Conservation (phyloP, 805 yeast species). For the Diddensiella transvaalensis region DNA sequence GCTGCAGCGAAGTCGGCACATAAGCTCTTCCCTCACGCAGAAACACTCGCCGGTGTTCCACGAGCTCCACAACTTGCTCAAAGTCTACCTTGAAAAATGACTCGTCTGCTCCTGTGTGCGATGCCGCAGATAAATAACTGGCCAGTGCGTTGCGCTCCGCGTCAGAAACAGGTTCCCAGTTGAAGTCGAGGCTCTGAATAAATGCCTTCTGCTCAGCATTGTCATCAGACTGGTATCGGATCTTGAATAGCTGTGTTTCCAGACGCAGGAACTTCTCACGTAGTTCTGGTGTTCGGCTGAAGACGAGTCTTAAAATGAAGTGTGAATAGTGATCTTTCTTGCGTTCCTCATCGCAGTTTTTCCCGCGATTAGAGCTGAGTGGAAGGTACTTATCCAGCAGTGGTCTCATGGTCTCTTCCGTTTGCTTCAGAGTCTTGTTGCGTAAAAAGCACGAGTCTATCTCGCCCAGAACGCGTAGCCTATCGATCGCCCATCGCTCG, state of each 20-base stretch:
- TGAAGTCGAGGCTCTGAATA: conserved; percentile 59
- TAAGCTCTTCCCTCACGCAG: conserved; percentile 71
- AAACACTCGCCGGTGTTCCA: conserved; percentile 68
- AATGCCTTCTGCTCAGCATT: conserved; percentile 67
- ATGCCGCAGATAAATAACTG: conserved; percentile 51
- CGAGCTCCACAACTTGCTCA: conserved; percentile 75
- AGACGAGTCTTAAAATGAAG: conserved; percentile 80
- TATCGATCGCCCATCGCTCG: conserved; percentile 93
- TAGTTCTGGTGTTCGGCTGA: conserved; percentile 77
- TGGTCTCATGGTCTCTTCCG: conserved; percentile 62
- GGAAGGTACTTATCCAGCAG: conserved; percentile 64
- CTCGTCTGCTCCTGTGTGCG: conserved; percentile 30
- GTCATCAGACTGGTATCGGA: conserved; percentile 65
- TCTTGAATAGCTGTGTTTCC: conserved; percentile 69
- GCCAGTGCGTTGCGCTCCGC: conserved; percentile 56
- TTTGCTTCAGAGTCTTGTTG: conserved; percentile 60
- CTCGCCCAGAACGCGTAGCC: conserved; percentile 77
- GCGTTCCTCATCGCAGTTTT: conserved; percentile 48
- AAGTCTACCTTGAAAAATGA: conserved; percentile 87
- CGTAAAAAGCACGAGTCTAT: conserved; percentile 73
- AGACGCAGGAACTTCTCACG: conserved; percentile 73
- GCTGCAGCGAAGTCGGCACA: conserved; percentile 78
- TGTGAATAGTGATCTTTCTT: conserved; percentile 91
- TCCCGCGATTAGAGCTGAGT: conserved; percentile 37
- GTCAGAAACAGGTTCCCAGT: conserved; percentile 64